These are phyloP conservation scores for Fraxinus angustifolia DNA, from an alignment of 305 asterid genomes.

Conservation along the genomic window DNA sequence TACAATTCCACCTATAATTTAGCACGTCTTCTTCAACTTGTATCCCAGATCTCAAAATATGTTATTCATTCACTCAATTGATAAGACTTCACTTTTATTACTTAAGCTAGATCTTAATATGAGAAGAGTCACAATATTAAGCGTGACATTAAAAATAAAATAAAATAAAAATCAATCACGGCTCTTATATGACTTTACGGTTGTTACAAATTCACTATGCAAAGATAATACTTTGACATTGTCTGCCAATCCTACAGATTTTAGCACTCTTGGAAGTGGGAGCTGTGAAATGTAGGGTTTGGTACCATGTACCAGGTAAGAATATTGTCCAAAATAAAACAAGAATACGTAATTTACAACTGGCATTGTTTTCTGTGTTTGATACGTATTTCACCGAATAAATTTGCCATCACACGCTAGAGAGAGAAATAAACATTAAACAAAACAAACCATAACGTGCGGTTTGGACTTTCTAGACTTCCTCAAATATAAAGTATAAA, in stretches of 20 bases:
- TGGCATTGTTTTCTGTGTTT: constrained; percentile 25
- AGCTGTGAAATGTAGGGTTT: not conserved
- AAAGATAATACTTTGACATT: not conserved
- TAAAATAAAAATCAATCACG: not conserved
- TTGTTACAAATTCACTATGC: not conserved
- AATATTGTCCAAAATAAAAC: not conserved
- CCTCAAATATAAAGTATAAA: not conserved
- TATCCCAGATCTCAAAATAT: not conserved
- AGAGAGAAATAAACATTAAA: constrained; percentile 26
- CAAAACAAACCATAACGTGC: constrained; percentile 40
- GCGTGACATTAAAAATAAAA: not conserved
- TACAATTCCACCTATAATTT: not conserved
- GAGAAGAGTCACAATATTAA: not conserved
- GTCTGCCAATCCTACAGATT: not conserved
- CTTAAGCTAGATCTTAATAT: not conserved
- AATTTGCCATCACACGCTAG: constrained; percentile 37
- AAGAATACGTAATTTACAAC: constrained; percentile 25
- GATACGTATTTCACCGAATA: constrained; percentile 24
- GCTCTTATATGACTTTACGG: not conserved
- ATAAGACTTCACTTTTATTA: not conserved
- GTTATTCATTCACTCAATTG: not conserved
- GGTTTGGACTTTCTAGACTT: constrained; percentile 26
- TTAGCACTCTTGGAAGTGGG: not conserved
- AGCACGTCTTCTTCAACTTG: not conserved
- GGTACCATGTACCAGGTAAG: not conserved